Evolutionary conservation across 129 eudicot species (phyloP).

Genomic region (Saussurea involucrata): DNA sequence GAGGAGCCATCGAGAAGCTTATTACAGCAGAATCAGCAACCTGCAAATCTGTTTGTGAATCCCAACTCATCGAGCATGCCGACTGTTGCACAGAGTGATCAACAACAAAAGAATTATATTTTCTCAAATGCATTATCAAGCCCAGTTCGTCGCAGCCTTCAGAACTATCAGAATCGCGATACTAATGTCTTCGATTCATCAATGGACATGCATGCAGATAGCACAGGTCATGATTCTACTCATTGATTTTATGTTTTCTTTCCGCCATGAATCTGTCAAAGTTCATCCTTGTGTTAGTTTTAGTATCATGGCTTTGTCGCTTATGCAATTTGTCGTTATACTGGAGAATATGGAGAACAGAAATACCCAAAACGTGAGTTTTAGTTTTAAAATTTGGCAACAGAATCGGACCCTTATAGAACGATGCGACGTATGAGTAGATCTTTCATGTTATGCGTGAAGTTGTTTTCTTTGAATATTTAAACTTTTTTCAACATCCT

Average conservation of each 20-base stretch:
- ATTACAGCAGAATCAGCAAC: constrained; percentile 30
- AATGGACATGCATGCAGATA: constrained; percentile 86
- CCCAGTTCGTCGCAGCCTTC: constrained; percentile 78
- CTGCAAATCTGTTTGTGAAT: constrained; percentile 30
- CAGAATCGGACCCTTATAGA: background rate
- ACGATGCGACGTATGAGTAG: background rate
- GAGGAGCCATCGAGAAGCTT: constrained; percentile 52
- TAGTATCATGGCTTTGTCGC: background rate
- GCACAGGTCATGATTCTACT: constrained; percentile 48
- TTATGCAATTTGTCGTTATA: too few species aligned
- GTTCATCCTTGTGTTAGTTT: background rate
- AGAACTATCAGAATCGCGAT: constrained; percentile 61
- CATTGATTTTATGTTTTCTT: constrained; percentile 14
- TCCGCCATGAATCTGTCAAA: background rate
- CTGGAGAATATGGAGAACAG: background rate
- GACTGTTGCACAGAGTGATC: constrained; percentile 39
- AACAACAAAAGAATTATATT: constrained; percentile 50
- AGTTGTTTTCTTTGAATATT: background rate
- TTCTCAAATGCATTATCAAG: constrained; percentile 87
- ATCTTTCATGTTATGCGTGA: background rate
- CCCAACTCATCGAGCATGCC: constrained; percentile 39
- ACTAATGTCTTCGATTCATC: constrained; percentile 36
- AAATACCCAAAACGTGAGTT: background rate
- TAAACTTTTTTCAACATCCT: background rate
- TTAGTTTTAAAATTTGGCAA: background rate